Evolutionary conservation across 2,329 filamentous ascomycete species (phyloP).

Genomic region (Epichloe coenophiala): DNA sequence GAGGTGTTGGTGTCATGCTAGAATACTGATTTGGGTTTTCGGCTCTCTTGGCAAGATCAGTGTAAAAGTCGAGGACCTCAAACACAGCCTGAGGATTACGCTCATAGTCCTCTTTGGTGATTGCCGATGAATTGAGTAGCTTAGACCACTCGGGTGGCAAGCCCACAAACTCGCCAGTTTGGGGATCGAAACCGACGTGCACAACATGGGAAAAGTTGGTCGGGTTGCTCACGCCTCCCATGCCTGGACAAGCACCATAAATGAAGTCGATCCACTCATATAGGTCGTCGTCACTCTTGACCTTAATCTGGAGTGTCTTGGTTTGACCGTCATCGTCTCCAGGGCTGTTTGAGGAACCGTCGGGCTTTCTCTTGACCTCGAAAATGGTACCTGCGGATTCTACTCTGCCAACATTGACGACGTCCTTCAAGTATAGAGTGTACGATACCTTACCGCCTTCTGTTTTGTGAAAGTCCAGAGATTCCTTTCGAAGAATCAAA

Average conservation of each 20-base stretch:
- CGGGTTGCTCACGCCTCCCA: slow-evolving; percentile 96
- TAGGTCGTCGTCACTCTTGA: slow-evolving; percentile 90
- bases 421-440: slow-evolving; percentile 72
- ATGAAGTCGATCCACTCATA: slow-evolving; percentile 99
- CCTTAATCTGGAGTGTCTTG: slow-evolving; percentile 78
- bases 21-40: slow-evolving; percentile 58
- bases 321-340: slow-evolving; percentile 68
- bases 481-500: slow-evolving; percentile 81
- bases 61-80: slow-evolving; percentile 75
- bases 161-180: slow-evolving; percentile 88
- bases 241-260: slow-evolving; percentile 88
- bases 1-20: slow-evolving; percentile 54
- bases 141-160: slow-evolving; percentile 95
- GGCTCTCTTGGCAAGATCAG: slow-evolving; percentile 63
- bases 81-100: slow-evolving; percentile 82
- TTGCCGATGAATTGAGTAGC: slow-evolving; percentile 85
- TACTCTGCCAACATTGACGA: slow-evolving; percentile 79
- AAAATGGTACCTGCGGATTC: slow-evolving; percentile 88
- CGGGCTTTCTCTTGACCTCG: slow-evolving; percentile 71
- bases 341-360: slow-evolving; percentile 55
- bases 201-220: slow-evolving; percentile 97
- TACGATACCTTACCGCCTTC: slow-evolving; percentile 81
- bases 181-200: slow-evolving; percentile 92
- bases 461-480: slow-evolving; percentile 87
- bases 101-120: slow-evolving; percentile 97